Conservation (phyloP, 2,329 filamentous ascomycete genomes). For the Coniosporium tulheliwenetii region DNA sequence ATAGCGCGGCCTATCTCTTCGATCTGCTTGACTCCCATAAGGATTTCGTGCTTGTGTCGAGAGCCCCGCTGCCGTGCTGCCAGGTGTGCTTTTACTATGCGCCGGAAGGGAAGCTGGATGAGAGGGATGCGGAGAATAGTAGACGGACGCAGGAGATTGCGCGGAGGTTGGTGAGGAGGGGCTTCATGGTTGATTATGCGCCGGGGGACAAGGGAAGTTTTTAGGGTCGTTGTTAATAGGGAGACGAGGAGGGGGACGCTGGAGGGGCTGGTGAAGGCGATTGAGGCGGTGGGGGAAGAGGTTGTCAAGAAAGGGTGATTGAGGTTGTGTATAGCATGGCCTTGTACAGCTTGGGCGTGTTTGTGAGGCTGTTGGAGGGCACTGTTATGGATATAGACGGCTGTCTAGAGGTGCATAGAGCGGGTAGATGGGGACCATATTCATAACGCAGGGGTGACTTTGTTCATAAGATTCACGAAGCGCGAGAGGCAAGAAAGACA, state of each 20-base stretch:
- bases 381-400: no score
- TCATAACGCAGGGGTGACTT: no score
- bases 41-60: constrained; percentile 57
- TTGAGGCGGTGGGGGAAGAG: constrained; percentile 31
- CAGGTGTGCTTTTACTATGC: constrained; percentile 93
- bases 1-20: constrained; percentile 54
- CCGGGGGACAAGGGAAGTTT: constrained; percentile 47
- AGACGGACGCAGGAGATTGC: constrained; percentile 40
- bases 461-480: no score
- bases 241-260: constrained; percentile 43
- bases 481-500: no score
- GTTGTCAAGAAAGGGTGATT: constrained; percentile 2
- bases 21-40: constrained; percentile 35
- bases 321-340: no score
- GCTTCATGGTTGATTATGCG: constrained; percentile 57
- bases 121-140: constrained; percentile 33
- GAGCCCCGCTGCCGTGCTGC: constrained; percentile 68
- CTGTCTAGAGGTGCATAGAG: no score
- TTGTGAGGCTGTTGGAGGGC: no score
- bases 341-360: no score
- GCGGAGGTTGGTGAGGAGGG: constrained; percentile 36
- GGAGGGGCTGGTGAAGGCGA: constrained; percentile 44
- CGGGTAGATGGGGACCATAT: no score
- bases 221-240: constrained; percentile 53
- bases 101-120: constrained; percentile 35